A percentile compares a stretch with the other conserved stretches of the same genome.
These are phyloP conservation scores for Fusarium sp. DNA, from an alignment of 2,329 filamentous ascomycete species.

Conservation along the genomic window DNA sequence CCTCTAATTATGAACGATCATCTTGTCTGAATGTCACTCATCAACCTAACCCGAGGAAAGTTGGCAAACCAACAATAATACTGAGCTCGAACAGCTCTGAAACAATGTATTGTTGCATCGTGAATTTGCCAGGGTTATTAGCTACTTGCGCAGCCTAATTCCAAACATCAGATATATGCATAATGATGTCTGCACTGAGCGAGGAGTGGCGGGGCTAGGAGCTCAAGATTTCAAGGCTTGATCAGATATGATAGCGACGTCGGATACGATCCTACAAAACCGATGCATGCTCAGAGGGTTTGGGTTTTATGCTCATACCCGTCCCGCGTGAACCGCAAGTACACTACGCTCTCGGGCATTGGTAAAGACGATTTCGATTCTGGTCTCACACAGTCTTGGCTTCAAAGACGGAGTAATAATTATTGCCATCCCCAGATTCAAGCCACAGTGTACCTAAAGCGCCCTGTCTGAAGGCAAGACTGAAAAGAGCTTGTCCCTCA, in stretches of 20 bases:
- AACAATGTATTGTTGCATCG: background rate
- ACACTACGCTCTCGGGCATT: background rate
- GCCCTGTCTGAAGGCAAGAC: slow-evolving; percentile 10
- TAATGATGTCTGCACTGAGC: background rate
- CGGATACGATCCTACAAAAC: background rate
- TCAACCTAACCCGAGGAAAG: background rate
- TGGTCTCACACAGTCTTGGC: background rate
- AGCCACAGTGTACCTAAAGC: slow-evolving; percentile 21
- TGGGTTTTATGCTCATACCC: slow-evolving; percentile 1
- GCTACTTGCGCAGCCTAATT: background rate
- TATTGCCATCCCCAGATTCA: background rate
- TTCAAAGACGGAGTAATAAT: background rate
- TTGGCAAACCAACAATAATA: background rate
- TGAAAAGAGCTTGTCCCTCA: slow-evolving; percentile 14
- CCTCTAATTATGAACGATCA: background rate
- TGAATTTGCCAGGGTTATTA: background rate
- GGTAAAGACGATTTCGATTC: background rate
- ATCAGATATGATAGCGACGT: slow-evolving; percentile 14
- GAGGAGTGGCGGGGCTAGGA: slow-evolving; percentile 4
- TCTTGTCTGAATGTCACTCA: background rate
- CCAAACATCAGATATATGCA: background rate
- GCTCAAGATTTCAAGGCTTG: slow-evolving; percentile 26
- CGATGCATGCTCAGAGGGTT: background rate
- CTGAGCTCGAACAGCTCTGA: background rate
- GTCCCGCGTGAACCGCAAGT: background rate